Evolutionary conservation across 345 rosid genomes (phyloP), one percentile per base, ranked within the genome.

Genomic region (Citrus glauca): DNA sequence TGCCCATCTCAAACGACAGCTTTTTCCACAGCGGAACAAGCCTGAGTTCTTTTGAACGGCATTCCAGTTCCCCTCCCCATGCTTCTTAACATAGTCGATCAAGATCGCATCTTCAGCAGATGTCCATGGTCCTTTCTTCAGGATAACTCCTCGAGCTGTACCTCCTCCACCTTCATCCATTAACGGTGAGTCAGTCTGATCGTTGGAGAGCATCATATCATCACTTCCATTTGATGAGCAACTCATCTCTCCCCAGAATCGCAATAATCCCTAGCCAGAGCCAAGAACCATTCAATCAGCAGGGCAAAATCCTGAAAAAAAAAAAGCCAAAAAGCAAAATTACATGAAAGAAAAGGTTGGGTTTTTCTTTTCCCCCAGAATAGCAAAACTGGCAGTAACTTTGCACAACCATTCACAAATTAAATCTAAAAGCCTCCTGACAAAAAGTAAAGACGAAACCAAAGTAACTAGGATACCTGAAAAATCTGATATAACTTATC

Each of bases 81-180:
- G 99, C 88, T 89, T 94, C 90, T 88, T 91, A 42, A 96, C 98
- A 86, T 92, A 92, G 56, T 96, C 92, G 50, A 94, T 85, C 83
- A 96, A 86, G 79, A 96, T 89, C 42, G 88, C 90, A 81, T 96
- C 99, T 89, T 96, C 98, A 20, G 95, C 83, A n/a, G 99, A 86
- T 8, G 99, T 92, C 99, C 99, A 96, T 27, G 99, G 99, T 64
- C 99, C 99, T 90, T 96, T 96, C 90, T 94, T 94, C 82, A 96
- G 81, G 82, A 66, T 78, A 75, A 61, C 37, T 72, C 89, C 92
- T 40, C 79, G 91, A 83, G 82, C 88, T 22, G 75, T 73, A 81
- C 83, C 82, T 73, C 85, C 91, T 82, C 83, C 84, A 55, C 83
- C 85, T 79, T 81, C 88, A 72, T 89, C 93, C 50, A 75, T 38